Evolutionary conservation across 495 filamentous ascomycete genomes (phyloP).

Genomic region (Clavariopsis aquatica): DNA sequence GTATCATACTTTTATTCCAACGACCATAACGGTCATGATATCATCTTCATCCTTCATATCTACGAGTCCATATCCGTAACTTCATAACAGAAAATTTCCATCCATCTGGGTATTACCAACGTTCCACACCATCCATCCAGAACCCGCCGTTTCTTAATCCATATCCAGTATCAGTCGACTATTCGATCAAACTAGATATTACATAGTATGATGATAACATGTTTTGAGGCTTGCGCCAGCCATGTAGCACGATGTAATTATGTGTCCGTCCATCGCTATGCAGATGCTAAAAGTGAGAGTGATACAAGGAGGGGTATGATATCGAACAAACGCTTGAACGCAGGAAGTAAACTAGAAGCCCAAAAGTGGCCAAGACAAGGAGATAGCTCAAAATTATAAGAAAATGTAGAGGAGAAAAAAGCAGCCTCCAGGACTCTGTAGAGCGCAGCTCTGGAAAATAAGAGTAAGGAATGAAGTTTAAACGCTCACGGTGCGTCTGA

Average conservation of each 20-base stretch:
- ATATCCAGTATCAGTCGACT: conserved; percentile 31
- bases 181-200: conserved; percentile 1
- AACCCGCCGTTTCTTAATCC: conserved; percentile 7
- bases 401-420: conserved; percentile 2
- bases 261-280: conserved; percentile 24
- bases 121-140: no score
- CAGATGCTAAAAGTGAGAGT: conserved; percentile 19
- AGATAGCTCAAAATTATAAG: neutral
- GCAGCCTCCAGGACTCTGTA: conserved; percentile 23
- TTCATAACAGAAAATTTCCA: no score
- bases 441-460: conserved; percentile 31
- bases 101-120: conserved; percentile 9
- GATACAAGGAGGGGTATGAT: conserved; percentile 18
- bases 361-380: neutral
- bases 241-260: conserved; percentile 6
- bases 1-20: no score
- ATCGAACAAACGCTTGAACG: conserved; percentile 33
- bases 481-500: conserved; percentile 61
- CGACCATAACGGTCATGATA: no score
- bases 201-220: conserved; percentile 12
- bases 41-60: no score
- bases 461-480: conserved; percentile 8
- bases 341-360: conserved; percentile 12
- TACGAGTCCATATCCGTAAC: no score
- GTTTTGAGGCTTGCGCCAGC: conserved; percentile 30